A percentile compares a stretch with the other conserved stretches of the same genome.
phyloP scores from a whole-genome alignment of 768 basidiomycete species.

The Amanita pseudoporphyria region DNA sequence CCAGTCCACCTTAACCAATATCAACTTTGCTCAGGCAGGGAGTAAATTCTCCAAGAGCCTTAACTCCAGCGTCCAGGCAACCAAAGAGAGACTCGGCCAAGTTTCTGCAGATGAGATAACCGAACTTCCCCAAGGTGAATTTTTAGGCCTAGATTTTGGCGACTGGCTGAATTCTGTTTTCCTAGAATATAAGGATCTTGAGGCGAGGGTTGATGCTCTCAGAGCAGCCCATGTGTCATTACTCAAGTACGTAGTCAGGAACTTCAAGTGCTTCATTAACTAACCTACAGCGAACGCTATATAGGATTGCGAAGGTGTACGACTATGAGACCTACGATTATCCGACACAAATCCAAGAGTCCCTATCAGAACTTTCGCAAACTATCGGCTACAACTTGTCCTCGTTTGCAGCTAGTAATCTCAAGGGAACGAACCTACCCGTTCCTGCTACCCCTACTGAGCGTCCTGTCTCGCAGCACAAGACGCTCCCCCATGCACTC shows the following conservation, averaged over 20 bases:
- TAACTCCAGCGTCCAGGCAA: slow-evolving; percentile 77
- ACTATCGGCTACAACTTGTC: slow-evolving; percentile 67
- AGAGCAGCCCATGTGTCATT: slow-evolving; percentile 64
- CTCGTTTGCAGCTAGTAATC: slow-evolving; percentile 79
- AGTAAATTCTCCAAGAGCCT: slow-evolving; percentile 73
- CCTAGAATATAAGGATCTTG: slow-evolving; percentile 97
- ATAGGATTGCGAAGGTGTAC: slow-evolving; percentile 81
- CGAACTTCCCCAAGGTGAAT: slow-evolving; percentile 71
- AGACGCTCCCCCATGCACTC: slow-evolving; percentile 95
- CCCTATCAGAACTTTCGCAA: slow-evolving; percentile 60
- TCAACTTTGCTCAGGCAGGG: slow-evolving; percentile 71
- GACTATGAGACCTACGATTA: slow-evolving; percentile 85
- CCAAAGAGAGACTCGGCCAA: slow-evolving; percentile 81
- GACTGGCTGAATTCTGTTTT: background rate
- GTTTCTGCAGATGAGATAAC: slow-evolving; percentile 90
- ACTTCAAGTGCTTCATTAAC: background rate
- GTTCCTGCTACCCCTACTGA: slow-evolving; percentile 49
- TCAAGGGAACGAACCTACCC: slow-evolving; percentile 84
- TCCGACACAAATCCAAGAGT: slow-evolving; percentile 83
- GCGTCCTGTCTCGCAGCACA: slow-evolving; percentile 60
- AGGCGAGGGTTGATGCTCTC: slow-evolving; percentile 89
- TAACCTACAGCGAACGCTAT: background rate
- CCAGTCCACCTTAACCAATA: slow-evolving; percentile 44
- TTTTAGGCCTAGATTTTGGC: background rate
- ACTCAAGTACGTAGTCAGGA: slow-evolving; percentile 53